These are phyloP conservation scores for Fusarium udum DNA, from an alignment of 2,329 filamentous ascomycete genomes.

Conservation along the genomic window DNA sequence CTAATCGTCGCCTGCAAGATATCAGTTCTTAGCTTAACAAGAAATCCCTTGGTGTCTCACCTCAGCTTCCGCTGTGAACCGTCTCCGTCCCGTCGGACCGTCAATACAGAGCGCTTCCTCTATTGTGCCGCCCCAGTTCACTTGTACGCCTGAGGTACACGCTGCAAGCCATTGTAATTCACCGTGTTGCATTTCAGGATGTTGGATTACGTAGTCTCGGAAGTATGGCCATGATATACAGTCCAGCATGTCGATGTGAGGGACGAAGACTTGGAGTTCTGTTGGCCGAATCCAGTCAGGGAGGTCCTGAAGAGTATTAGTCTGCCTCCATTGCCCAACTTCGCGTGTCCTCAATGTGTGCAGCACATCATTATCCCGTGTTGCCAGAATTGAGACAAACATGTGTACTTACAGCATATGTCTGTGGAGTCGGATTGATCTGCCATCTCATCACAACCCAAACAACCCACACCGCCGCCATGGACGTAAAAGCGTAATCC, in stretches of 20 bases:
- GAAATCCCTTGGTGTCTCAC: neutral
- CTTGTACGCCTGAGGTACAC: neutral
- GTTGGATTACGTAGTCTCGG: constrained; percentile 6
- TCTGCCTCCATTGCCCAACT: too few species aligned
- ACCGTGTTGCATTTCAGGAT: constrained; percentile 15
- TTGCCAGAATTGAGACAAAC: too few species aligned
- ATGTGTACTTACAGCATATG: constrained; percentile 4
- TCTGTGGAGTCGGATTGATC: constrained; percentile 14
- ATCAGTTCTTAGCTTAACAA: neutral
- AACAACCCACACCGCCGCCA: constrained; percentile 20
- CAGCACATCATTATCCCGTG: neutral
- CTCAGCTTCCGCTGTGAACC: constrained; percentile 10
- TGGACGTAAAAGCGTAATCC: constrained; percentile 11
- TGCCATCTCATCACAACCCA: constrained; percentile 18
- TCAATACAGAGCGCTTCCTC: constrained; percentile 5
- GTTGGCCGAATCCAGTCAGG: constrained; percentile 16
- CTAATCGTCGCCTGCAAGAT: neutral
- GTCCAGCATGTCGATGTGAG: constrained; percentile 15
- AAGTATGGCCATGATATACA: constrained; percentile 21
- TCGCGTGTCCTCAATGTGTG: neutral
- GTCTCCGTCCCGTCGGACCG: neutral
- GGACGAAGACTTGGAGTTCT: constrained; percentile 15
- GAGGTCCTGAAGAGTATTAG: neutral
- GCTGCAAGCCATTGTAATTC: constrained; percentile 14
- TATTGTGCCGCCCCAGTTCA: neutral